Conservation (phyloP, 768 basidiomycete genomes). For the Candolleomyces efflorescens region DNA sequence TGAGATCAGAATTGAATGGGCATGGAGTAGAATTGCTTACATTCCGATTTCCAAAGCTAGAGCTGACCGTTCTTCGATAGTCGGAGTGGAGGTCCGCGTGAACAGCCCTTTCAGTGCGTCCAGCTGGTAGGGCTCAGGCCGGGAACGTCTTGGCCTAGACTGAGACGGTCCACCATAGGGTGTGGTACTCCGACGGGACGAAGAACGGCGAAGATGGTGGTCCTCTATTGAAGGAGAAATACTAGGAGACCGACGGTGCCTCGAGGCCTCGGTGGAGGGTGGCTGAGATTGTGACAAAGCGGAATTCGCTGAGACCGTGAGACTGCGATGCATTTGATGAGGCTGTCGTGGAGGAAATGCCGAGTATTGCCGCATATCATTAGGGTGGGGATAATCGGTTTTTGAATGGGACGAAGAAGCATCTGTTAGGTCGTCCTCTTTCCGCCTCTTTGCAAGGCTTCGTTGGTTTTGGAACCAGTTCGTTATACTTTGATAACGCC, state of each 20-base stretch:
- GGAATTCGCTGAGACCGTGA: conserved; percentile 27
- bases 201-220: conserved; percentile 33
- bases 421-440: conserved; percentile 48
- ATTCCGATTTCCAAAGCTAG: conserved; percentile 77
- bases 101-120: conserved; percentile 70
- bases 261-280: conserved; percentile 22
- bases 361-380: conserved; percentile 34
- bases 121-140: conserved; percentile 77
- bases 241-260: conserved; percentile 32
- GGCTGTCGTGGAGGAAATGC: conserved; percentile 46
- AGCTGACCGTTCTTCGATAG: conserved; percentile 74
- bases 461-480: conserved; percentile 91
- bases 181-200: conserved; percentile 35
- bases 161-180: conserved; percentile 41
- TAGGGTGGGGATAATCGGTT: conserved; percentile 29
- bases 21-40: conserved; percentile 34
- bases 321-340: conserved; percentile 40
- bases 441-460: conserved; percentile 68
- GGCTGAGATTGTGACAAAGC: conserved; percentile 27
- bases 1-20: conserved; percentile 11
- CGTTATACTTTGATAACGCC: conserved; percentile 76
- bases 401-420: conserved; percentile 25
- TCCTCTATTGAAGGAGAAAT: conserved; percentile 37
- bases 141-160: conserved; percentile 62
- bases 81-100: conserved; percentile 63